phyloP scores from a whole-genome alignment of 805 yeast genomes.

The Kuraishia capsulata region DNA sequence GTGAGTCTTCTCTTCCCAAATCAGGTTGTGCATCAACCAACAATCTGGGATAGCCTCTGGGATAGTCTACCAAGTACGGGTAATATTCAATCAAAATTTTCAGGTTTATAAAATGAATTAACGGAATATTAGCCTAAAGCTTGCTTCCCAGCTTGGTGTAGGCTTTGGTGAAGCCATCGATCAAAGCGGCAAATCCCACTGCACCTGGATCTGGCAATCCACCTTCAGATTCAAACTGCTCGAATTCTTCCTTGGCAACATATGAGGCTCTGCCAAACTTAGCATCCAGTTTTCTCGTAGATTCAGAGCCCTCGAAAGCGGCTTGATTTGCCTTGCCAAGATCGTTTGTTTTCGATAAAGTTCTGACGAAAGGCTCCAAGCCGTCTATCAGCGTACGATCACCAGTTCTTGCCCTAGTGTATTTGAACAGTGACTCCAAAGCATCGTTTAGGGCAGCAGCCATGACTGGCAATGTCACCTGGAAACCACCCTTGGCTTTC shows the following conservation, averaged over 20 bases:
- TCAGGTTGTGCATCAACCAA: no score
- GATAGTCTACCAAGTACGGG: not conserved
- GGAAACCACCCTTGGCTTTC: constrained; percentile 15
- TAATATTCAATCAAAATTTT: no score
- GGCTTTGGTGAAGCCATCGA: constrained; percentile 20
- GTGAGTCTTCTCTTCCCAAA: no score
- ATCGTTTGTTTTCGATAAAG: constrained; percentile 41
- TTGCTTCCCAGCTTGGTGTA: constrained; percentile 5
- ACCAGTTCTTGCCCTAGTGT: constrained; percentile 83
- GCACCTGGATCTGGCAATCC: constrained; percentile 97
- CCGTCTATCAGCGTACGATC: constrained; percentile 88
- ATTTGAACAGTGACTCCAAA: constrained; percentile 64
- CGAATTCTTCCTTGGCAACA: constrained; percentile 55
- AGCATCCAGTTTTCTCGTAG: constrained; percentile 68
- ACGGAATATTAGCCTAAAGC: not conserved
- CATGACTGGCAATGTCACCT: constrained; percentile 25
- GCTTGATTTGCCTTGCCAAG: constrained; percentile 54
- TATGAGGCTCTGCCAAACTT: constrained; percentile 92
- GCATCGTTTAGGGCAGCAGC: constrained; percentile 49
- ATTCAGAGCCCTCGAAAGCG: constrained; percentile 67
- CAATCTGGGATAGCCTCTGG: no score
- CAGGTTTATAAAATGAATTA: no score
- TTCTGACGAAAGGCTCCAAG: constrained; percentile 74
- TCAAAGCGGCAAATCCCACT: constrained; percentile 52
- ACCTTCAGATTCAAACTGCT: constrained; percentile 40